Evolutionary conservation across 1,284 basidiomycete species (phyloP).

Genomic region (Cryptococcus deneoformans): DNA sequence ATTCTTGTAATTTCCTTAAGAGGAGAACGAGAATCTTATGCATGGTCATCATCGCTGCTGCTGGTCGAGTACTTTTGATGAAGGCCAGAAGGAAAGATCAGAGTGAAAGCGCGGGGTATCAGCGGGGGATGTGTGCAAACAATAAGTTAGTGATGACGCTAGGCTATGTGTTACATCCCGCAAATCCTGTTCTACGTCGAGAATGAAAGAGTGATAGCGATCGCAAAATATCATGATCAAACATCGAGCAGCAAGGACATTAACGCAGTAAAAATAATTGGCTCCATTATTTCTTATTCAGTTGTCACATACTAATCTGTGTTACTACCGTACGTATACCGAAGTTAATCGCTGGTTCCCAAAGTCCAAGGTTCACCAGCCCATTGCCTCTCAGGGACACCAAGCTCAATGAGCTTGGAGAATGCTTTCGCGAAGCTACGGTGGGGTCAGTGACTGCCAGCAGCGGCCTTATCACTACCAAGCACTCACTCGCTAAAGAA

Average conservation of each 20-base stretch:
- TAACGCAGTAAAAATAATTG: not conserved
- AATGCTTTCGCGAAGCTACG: constrained; percentile 74
- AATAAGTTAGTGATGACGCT: too few species aligned
- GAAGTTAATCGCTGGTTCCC: constrained; percentile 49
- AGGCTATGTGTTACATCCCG: not conserved
- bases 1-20: too few species aligned
- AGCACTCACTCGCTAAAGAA: constrained; percentile 83
- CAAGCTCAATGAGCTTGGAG: constrained; percentile 77
- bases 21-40: too few species aligned
- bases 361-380: constrained; percentile 69
- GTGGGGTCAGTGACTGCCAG: not conserved
- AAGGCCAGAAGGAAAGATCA: too few species aligned
- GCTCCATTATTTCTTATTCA: not conserved
- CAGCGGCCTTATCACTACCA: not conserved
- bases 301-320: not conserved
- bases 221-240: too few species aligned
- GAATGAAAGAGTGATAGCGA: too few species aligned
- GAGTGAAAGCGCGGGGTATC: too few species aligned
- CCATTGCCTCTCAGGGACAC: constrained; percentile 77
- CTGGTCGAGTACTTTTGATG: too few species aligned
- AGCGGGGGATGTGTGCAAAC: too few species aligned
- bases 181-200: too few species aligned
- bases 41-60: too few species aligned
- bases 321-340: not conserved
- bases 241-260: too few species aligned